phyloP scores from a whole-genome alignment of 2,329 filamentous ascomycete species.

The Ophioceras dolichostomum region DNA sequence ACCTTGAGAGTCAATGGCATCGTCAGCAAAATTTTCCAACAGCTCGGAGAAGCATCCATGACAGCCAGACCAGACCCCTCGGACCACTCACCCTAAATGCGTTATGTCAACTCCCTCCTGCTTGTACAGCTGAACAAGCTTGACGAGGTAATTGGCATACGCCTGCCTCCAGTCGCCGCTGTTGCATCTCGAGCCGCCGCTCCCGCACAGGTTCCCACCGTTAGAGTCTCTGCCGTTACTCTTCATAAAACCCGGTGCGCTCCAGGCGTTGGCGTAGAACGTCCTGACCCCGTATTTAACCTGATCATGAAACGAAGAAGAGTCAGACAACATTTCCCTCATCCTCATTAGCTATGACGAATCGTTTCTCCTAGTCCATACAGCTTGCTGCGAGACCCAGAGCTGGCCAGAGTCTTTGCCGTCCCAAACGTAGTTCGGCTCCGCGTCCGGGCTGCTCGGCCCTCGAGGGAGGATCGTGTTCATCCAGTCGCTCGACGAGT shows the following conservation, averaged over 20 bases:
- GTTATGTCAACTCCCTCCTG: slow-evolving; percentile 12
- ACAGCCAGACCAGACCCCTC: too few relatives aligned
- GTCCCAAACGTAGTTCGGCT: slow-evolving; percentile 19
- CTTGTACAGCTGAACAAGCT: slow-evolving; percentile 9
- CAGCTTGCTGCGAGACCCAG: slow-evolving; percentile 26
- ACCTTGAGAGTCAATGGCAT: too few relatives aligned
- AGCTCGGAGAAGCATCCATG: too few relatives aligned
- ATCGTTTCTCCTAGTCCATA: too few relatives aligned
- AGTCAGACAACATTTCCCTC: too few relatives aligned
- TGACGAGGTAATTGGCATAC: slow-evolving; percentile 28
- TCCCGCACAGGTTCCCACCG: slow-evolving; percentile 23
- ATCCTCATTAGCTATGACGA: too few relatives aligned
- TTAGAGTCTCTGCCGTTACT: slow-evolving; percentile 21
- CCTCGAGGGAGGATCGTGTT: slow-evolving; percentile 19
- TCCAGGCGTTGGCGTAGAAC: slow-evolving; percentile 26
- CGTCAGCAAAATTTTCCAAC: too few relatives aligned
- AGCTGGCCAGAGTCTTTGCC: slow-evolving; percentile 24
- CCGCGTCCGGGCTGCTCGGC: slow-evolving; percentile 15
- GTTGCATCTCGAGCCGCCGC: slow-evolving; percentile 15
- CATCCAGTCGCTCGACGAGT: slow-evolving; percentile 20
- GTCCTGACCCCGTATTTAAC: slow-evolving; percentile 15
- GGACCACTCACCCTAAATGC: too few relatives aligned
- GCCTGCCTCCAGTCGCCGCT: slow-evolving; percentile 26
- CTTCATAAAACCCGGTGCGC: slow-evolving; percentile 28
- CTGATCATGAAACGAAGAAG: too few relatives aligned